These are phyloP conservation scores for Hsuehochloa calcarea DNA, from an alignment of 176 grass and related monocot genomes.

Conservation along the genomic window DNA sequence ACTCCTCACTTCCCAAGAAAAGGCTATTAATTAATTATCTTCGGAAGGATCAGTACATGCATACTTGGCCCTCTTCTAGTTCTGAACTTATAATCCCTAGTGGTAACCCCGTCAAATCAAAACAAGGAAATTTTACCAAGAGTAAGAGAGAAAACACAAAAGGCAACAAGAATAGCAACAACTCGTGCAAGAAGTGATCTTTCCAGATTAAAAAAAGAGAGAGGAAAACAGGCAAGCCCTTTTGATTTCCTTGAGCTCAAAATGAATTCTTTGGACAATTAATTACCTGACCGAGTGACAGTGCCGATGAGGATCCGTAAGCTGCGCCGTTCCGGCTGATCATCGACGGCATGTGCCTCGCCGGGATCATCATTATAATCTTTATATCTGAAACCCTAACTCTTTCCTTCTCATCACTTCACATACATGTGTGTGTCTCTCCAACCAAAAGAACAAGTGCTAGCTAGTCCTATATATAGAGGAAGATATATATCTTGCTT, in stretches of 20 bases:
- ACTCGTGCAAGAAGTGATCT: not conserved
- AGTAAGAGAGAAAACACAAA: not conserved
- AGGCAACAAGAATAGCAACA: not conserved
- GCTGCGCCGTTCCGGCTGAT: slow-evolving; percentile 60
- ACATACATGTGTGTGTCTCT: not conserved
- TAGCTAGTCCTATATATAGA: slow-evolving; percentile 32
- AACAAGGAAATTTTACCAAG: not conserved
- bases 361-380: slow-evolving; percentile 94
- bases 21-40: slow-evolving; percentile 3
- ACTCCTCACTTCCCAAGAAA: slow-evolving; percentile 31
- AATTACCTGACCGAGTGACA: slow-evolving; percentile 85
- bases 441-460: not conserved
- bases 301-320: slow-evolving; percentile 80
- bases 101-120: slow-evolving; percentile 1
- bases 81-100: not conserved
- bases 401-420: slow-evolving; percentile 3
- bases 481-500: slow-evolving; percentile 28
- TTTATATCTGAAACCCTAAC: slow-evolving; percentile 54
- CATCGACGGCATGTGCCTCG: slow-evolving; percentile 78
- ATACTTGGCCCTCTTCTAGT: not conserved
- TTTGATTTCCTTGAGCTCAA: not conserved
- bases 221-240: not conserved
- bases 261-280: not conserved
- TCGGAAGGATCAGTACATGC: slow-evolving; percentile 13
- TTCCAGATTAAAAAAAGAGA: not conserved